Conservation (phyloP, 352 stramenopile species). For the Elongisporangium prolatum region DNA sequence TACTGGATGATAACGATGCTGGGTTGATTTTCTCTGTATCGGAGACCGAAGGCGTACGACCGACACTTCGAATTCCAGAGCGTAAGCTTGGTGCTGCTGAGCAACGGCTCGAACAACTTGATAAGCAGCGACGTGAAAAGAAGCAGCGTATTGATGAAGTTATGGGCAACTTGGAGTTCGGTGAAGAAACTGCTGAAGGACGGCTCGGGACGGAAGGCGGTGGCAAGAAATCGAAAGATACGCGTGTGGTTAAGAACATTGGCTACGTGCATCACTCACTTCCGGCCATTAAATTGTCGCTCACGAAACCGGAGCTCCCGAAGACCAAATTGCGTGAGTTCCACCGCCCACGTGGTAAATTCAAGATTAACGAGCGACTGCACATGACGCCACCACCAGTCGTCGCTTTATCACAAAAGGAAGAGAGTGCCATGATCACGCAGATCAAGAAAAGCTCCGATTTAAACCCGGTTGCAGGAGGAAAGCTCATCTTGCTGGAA, state of each 20-base stretch:
- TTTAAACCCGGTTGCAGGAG: constrained; percentile 64
- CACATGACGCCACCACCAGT: constrained; percentile 40
- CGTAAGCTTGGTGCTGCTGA: constrained; percentile 75
- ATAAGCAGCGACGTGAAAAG: constrained; percentile 74
- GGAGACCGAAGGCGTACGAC: constrained; percentile 76
- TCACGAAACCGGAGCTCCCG: constrained; percentile 80
- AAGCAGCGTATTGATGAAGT: constrained; percentile 78
- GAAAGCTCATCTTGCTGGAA: constrained; percentile 78
- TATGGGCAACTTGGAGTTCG: constrained; percentile 76
- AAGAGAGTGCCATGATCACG: constrained; percentile 72
- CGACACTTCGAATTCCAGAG: constrained; percentile 79
- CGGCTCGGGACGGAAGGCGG: constrained; percentile 57
- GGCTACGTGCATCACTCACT: constrained; percentile 81
- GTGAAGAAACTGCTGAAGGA: constrained; percentile 66
- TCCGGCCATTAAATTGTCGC: constrained; percentile 81
- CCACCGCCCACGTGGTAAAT: constrained; percentile 77
- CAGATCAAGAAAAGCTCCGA: constrained; percentile 88
- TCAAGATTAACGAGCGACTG: constrained; percentile 83
- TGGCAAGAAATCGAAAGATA: constrained; percentile 80
- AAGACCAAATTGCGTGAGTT: constrained; percentile 81
- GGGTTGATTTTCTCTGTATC: constrained; percentile 72
- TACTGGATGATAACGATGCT: constrained; percentile 82
- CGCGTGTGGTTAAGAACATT: constrained; percentile 83
- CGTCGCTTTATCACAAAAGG: constrained; percentile 33
- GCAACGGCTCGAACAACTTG: constrained; percentile 60